Conservation (phyloP, 306 rosid genomes). For the Potentilla sterilis region DNA sequence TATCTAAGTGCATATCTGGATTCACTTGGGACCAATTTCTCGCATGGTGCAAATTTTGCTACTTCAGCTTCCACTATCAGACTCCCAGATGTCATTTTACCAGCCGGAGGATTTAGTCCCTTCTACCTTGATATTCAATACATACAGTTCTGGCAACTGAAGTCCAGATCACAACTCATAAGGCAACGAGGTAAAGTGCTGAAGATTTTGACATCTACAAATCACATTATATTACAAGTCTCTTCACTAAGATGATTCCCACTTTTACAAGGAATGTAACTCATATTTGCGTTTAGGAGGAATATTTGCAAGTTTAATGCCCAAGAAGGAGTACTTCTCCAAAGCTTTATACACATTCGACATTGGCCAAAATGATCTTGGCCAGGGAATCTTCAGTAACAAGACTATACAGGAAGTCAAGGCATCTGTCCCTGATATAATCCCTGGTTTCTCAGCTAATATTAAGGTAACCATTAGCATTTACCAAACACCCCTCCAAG, state of each 20-base stretch:
- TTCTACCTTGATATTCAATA: conserved; percentile 39
- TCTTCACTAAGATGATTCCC: not conserved
- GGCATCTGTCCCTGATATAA: conserved; percentile 36
- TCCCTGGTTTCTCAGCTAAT: conserved; percentile 27
- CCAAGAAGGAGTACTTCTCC: conserved; percentile 27
- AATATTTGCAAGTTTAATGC: conserved; percentile 18
- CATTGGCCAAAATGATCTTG: conserved; percentile 47
- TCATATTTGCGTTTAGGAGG: not conserved
- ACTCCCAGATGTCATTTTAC: conserved; percentile 24
- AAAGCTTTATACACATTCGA: conserved; percentile 50
- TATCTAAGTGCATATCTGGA: conserved; percentile 40
- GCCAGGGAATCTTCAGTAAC: conserved; percentile 12
- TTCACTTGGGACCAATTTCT: conserved; percentile 36
- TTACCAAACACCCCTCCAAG: not conserved
- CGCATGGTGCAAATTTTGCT: conserved; percentile 47
- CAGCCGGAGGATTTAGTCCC: conserved; percentile 39
- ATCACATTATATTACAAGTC: not conserved
- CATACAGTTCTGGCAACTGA: conserved; percentile 34
- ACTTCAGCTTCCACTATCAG: conserved; percentile 38
- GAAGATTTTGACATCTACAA: no score
- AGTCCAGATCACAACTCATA: conserved; percentile 18
- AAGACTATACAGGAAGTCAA: conserved; percentile 30
- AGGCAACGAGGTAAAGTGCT: conserved; percentile 26
- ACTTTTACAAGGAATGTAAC: not conserved
- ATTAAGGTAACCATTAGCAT: conserved; percentile 32